These are phyloP conservation scores for Lactarius psammicola DNA, from an alignment of 768 basidiomycete genomes.

Conservation along the genomic window DNA sequence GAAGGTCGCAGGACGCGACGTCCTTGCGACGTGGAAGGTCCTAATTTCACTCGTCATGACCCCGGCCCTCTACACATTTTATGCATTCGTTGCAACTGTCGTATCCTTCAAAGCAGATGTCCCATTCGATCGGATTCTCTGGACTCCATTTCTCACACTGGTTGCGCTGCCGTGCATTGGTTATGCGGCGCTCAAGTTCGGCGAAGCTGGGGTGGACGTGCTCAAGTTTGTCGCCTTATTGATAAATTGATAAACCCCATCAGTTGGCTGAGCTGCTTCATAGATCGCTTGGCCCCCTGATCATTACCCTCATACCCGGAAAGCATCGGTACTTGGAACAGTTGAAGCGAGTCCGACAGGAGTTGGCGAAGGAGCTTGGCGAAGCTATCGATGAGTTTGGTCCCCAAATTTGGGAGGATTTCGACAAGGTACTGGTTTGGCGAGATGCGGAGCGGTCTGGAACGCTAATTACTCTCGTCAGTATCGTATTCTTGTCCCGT, in stretches of 20 bases:
- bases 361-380: conserved; percentile 78
- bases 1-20: conserved; percentile 91
- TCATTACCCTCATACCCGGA: conserved; percentile 84
- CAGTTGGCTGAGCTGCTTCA: conserved; percentile 13
- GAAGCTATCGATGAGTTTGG: conserved; percentile 85
- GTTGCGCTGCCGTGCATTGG: conserved; percentile 81
- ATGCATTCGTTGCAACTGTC: conserved; percentile 78
- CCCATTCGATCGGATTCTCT: conserved; percentile 59
- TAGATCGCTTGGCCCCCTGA: conserved; percentile 87
- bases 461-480: conserved; percentile 8
- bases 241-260: conserved; percentile 8
- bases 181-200: conserved; percentile 91
- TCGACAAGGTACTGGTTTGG: conserved; percentile 60
- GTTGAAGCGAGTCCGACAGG: conserved; percentile 67
- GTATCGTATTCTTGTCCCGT: conserved; percentile 71
- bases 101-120: conserved; percentile 66
- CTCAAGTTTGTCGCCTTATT: conserved; percentile 63
- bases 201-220: conserved; percentile 96
- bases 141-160: conserved; percentile 74
- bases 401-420: conserved; percentile 82
- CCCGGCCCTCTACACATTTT: conserved; percentile 79
- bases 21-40: conserved; percentile 95
- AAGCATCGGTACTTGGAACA: conserved; percentile 77
- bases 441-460: not conserved
- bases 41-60: conserved; percentile 87